Percentiles rank a stretch among this genome's conserved stretches.
phyloP scores from a whole-genome alignment of 78 protist species.

The Dictyostelium capitatum region DNA sequence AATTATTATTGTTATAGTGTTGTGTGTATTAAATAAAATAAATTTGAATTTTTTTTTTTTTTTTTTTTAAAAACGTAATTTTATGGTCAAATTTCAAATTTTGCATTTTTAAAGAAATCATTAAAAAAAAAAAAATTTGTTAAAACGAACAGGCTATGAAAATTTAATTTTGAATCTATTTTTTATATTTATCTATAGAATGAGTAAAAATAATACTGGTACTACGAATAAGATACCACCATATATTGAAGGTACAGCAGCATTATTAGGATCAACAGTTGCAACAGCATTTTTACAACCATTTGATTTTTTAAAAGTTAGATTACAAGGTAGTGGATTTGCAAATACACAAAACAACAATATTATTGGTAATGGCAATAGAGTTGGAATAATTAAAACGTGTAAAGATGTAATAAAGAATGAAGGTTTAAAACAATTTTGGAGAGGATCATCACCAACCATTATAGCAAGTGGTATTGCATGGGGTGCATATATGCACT shows the following conservation, averaged over 20 bases:
- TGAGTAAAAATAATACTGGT: too few species aligned
- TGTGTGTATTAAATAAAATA: too few species aligned
- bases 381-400: background rate
- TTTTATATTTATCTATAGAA: too few species aligned
- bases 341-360: background rate
- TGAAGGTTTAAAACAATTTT: constrained; percentile 75
- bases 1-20: background rate
- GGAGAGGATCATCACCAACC: constrained; percentile 70
- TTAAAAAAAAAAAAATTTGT: too few species aligned
- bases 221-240: background rate
- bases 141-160: too few species aligned
- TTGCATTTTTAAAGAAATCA: too few species aligned
- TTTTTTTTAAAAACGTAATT: too few species aligned
- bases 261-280: constrained; percentile 53
- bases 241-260: constrained; percentile 62
- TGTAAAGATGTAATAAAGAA: constrained; percentile 25
- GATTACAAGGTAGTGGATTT: constrained; percentile 65
- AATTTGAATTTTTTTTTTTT: too few species aligned
- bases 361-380: too few species aligned
- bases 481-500: constrained; percentile 76
- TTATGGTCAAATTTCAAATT: too few species aligned
- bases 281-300: constrained; percentile 71
- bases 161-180: too few species aligned
- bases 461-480: constrained; percentile 62
- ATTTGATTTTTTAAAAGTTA: constrained; percentile 67